Conservation (phyloP, 129 eudicot species). For the Artemisia argyi region DNA sequence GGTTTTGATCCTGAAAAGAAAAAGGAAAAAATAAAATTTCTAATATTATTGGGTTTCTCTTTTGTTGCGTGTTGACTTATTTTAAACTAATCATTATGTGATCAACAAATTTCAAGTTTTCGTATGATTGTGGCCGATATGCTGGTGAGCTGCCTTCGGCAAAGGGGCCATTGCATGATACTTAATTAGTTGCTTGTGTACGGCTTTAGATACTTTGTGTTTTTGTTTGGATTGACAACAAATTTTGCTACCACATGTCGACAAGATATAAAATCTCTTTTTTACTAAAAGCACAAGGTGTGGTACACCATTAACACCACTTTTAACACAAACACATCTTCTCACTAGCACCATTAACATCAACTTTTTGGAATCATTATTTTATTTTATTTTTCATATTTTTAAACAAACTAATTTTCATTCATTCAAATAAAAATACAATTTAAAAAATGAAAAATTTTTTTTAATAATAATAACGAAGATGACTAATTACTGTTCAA, state of each 20-base stretch:
- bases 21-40: neutral
- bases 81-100: conserved; percentile 19
- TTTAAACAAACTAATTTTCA: too few relatives aligned
- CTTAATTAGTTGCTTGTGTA: neutral
- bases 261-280: too few relatives aligned
- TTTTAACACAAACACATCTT: too few relatives aligned
- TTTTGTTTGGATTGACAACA: neutral
- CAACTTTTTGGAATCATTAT: too few relatives aligned
- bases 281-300: too few relatives aligned
- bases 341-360: too few relatives aligned
- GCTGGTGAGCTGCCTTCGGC: conserved; percentile 10
- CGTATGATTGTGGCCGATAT: conserved; percentile 24
- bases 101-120: conserved; percentile 24
- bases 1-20: neutral
- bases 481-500: too few relatives aligned
- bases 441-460: too few relatives aligned
- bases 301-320: too few relatives aligned
- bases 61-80: conserved; percentile 27
- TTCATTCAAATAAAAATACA: too few relatives aligned
- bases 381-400: too few relatives aligned
- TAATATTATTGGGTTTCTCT: neutral
- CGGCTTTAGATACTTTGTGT: neutral
- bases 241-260: neutral
- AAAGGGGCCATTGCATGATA: conserved; percentile 5
- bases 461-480: too few relatives aligned